Evolutionary conservation across 371 early-diverging fungal species (phyloP).

Genomic region (Gilbertella persicaria): DNA sequence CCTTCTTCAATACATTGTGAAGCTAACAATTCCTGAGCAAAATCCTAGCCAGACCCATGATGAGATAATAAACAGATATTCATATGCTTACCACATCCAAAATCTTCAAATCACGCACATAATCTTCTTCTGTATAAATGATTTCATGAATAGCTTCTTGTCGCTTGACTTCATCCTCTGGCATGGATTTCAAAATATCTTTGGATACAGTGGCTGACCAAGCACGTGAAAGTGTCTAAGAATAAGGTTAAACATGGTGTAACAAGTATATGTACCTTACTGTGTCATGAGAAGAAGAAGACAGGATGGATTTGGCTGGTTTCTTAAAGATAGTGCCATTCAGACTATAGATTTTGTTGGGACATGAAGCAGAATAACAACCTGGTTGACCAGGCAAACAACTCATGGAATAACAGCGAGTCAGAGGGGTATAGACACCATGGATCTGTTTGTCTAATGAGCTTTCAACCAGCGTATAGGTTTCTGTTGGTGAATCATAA

Average conservation of each 20-base stretch:
- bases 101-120: conserved; percentile 73
- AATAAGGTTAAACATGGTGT: not conserved
- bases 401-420: conserved; percentile 35
- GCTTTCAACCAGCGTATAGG: conserved; percentile 37
- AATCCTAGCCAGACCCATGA: conserved; percentile 18
- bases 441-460: conserved; percentile 30
- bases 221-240: conserved; percentile 50
- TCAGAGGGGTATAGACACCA: conserved; percentile 43
- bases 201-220: conserved; percentile 77
- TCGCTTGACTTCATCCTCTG: conserved; percentile 78
- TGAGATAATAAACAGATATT: not conserved
- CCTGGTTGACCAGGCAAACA: conserved; percentile 39
- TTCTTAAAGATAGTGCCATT: conserved; percentile 8
- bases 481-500: conserved; percentile 38
- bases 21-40: conserved; percentile 30
- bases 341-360: conserved; percentile 22
- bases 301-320: conserved; percentile 22
- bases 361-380: conserved; percentile 48
- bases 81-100: conserved; percentile 36
- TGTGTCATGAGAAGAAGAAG: conserved; percentile 42
- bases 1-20: conserved; percentile 58
- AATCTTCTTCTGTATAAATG: conserved; percentile 90
- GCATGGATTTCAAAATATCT: conserved; percentile 72
- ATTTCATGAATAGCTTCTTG: conserved; percentile 94
- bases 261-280: conserved; percentile 19